Conservation (phyloP, 2,329 filamentous ascomycete species). For the Diaporthe sp. region DNA sequence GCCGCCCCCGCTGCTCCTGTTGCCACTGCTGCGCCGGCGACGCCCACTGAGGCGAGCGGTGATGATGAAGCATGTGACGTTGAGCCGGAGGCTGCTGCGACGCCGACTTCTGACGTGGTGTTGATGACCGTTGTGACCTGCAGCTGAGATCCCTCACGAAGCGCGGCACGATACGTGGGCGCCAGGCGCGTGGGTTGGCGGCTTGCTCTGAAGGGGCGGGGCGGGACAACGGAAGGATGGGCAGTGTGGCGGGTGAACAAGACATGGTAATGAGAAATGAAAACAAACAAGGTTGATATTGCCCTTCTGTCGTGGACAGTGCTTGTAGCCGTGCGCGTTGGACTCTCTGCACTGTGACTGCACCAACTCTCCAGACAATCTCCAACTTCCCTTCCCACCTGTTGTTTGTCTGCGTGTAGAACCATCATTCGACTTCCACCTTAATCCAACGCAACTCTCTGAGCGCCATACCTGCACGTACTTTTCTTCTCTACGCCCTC, state of each 20-base stretch:
- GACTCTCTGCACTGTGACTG: background rate
- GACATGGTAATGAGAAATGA: background rate
- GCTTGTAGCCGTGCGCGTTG: background rate
- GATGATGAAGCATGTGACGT: background rate
- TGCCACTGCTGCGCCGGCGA: conserved; percentile 17
- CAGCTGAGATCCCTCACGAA: background rate
- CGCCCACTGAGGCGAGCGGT: conserved; percentile 23
- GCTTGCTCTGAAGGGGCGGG: background rate
- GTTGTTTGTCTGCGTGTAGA: background rate
- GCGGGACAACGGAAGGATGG: background rate
- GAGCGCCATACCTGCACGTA: background rate
- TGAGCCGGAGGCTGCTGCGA: conserved; percentile 5
- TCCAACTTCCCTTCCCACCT: background rate
- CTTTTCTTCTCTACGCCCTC: background rate
- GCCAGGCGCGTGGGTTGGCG: background rate
- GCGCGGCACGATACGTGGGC: no score
- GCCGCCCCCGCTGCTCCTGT: conserved; percentile 34
- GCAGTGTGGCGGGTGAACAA: background rate
- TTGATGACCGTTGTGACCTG: conserved; percentile 16
- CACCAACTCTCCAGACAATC: background rate
- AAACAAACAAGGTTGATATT: background rate
- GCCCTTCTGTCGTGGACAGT: background rate
- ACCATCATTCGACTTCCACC: background rate
- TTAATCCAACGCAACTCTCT: background rate
- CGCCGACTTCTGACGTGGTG: background rate